Evolutionary conservation across 1,139 yeast genomes (phyloP).

Genomic region (Diutina scorzettiae): DNA sequence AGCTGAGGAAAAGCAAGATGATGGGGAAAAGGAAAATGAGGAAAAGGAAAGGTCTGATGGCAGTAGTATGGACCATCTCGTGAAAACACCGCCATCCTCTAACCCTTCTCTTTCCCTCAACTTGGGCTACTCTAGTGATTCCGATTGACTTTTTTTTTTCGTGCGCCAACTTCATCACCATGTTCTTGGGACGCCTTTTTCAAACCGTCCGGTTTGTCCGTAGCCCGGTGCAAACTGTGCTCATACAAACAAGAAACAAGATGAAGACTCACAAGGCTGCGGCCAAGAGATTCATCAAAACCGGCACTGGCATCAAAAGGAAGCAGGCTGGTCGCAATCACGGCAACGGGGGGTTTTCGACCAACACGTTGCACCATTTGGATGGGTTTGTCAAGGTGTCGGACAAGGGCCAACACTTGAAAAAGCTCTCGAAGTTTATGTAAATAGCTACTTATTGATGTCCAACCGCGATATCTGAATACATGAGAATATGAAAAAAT

Average conservation of each 20-base stretch:
- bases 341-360: conserved; percentile 84
- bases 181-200: conserved; percentile 4
- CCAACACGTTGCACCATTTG: conserved; percentile 47
- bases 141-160: neutral
- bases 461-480: too few relatives aligned
- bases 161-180: neutral
- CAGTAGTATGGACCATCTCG: too few relatives aligned
- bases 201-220: conserved; percentile 4
- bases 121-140: neutral
- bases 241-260: conserved; percentile 32
- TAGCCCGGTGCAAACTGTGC: neutral
- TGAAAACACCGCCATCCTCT: too few relatives aligned
- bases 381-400: conserved; percentile 54
- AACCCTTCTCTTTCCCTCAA: neutral
- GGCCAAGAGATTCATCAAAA: conserved; percentile 72
- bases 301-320: conserved; percentile 38
- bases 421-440: conserved; percentile 29
- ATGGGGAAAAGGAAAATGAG: too few relatives aligned
- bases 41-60: too few relatives aligned
- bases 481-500: too few relatives aligned
- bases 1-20: neutral
- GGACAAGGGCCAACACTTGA: conserved; percentile 34
- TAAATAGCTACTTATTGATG: too few relatives aligned
- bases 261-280: conserved; percentile 66
- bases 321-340: conserved; percentile 85